Base-by-base conservation (phyloP, 495 filamentous ascomycete genomes). In the Neurospora tetrasperma region DNA sequence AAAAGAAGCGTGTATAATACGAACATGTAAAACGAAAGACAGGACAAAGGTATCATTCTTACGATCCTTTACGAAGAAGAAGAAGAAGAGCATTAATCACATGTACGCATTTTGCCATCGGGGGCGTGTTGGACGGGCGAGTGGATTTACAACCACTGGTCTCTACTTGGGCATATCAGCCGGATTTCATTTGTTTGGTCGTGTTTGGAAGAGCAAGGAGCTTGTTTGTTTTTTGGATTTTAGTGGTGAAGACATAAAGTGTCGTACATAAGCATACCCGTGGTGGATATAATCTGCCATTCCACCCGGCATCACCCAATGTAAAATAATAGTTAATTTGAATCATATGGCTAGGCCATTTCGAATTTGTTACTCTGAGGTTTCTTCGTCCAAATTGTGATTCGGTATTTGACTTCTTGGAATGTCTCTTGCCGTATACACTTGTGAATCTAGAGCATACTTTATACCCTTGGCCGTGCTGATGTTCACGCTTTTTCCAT, bases 21-120 rank as follows among this genome's bases (percentile, higher is more conserved):
- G 48, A n/a, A 31, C 12, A 39, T 62, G 23, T 62, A 23, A 31
- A 18, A 73, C 11, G 42, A 62, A 71, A 42, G 3, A 44, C 27
- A 10, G 5, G 23, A n/a, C 23, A 27, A 62, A 43, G 39, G 68
- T 78, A 70, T 73, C 71, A 79, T 82, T 82, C 81, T 81, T 81
- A 82, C 80, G 81, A 82, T 82, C 81, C 80, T 81, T 81, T 79
- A 78, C 79, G 80, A 79, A n/a, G 46, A 70, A 39, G 71, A 74
- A 31, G 80, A 79, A n/a, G 46, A 70, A 39, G 71, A 74, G 71
- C 69, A 74, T 78, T 77, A 69, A 71, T 42, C 48, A 69, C 48
- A 68, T 70, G 69, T 40, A 70, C 27, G 48, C 48, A 59, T 59
- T 27, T 59, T 27, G 48, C 10, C 10, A 59, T 68, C 27, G 41